These are phyloP conservation scores for Tolypocladium endophyticum DNA, from an alignment of 2,329 filamentous ascomycete genomes.

Conservation along the genomic window DNA sequence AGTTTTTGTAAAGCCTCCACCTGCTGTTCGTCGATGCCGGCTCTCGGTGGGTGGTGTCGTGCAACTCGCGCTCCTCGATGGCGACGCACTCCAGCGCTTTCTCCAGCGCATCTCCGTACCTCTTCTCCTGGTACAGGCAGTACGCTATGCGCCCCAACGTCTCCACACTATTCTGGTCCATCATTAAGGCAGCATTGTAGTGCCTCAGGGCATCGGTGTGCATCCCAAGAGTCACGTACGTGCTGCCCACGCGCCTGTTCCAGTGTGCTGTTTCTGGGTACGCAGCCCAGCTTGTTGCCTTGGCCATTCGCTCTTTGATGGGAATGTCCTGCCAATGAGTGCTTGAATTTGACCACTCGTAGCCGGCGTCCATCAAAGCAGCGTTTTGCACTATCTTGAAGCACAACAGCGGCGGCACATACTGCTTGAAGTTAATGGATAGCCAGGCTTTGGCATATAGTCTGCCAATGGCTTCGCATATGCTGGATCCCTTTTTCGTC, in stretches of 20 bases:
- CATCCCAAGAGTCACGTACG: conserved; percentile 25
- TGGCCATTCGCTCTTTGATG: conserved; percentile 21
- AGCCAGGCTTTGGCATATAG: conserved; percentile 29
- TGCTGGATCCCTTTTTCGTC: conserved; percentile 13
- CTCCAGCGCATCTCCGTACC: conserved; percentile 23
- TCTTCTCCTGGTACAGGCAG: conserved; percentile 24
- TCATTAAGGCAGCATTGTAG: conserved; percentile 23
- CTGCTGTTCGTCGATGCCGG: conserved; percentile 16
- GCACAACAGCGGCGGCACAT: conserved; percentile 29
- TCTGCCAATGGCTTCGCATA: conserved; percentile 26
- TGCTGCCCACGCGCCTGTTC: conserved; percentile 28
- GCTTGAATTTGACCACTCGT: conserved; percentile 24
- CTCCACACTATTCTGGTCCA: conserved; percentile 26
- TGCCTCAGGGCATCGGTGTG: conserved; percentile 22
- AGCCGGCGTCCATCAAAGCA: conserved; percentile 26
- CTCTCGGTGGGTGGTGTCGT: conserved; percentile 12
- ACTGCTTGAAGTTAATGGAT: conserved; percentile 19
- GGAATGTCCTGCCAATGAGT: conserved; percentile 25
- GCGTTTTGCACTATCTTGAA: conserved; percentile 32
- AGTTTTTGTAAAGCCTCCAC: conserved; percentile 31
- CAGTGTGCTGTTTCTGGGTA: conserved; percentile 24
- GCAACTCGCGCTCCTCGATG: conserved; percentile 20
- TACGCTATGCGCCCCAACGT: conserved; percentile 29
- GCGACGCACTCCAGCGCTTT: conserved; percentile 25
- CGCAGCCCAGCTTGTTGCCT: conserved; percentile 25